Base-by-base conservation (phyloP, 345 rosid genomes). In the Eucalyptus albens region DNA sequence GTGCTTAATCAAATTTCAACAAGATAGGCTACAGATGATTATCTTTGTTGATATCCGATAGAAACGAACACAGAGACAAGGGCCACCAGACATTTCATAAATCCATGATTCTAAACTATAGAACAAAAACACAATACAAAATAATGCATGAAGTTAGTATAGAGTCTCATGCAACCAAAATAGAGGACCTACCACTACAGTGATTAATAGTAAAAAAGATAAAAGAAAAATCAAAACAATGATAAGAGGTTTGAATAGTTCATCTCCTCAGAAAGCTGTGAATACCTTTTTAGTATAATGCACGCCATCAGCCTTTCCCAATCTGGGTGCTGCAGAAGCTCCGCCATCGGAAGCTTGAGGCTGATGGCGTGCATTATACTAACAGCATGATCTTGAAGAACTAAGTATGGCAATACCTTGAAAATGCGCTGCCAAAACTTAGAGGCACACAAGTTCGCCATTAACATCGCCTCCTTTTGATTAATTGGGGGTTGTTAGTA, bases 241-340 rank as follows among this genome's bases (percentile, higher is more conserved):
- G 40, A 67, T 8, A 8, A 15, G 50, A 47, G 40, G 40, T 67
- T 67, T 9, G 11, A 31, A 67, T 15, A 67, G 5, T 31, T n/a
- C 80, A 67, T 77, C 87, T 16, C 56, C 59, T 60, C 15, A 15
- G 69, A 85, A 65, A 24, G 9, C 60, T 37, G 40, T 2, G 17
- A 31, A 42, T 94, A 97, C 99, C 99, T 98, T 98, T 92, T 97
- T 98, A 91, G 95, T 95, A 93, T 93, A 96, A 90, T 93, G 96
- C 92, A 94, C 90, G 87, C 94, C 96, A 88, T 98, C 99, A 51
- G 88, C 94, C 93, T 96, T 98, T 87, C 94, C 94, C 77, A 94
- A 91, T 92, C 99, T 94, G 88, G 97, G 93, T 88, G 95, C 95
- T 88, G 97, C 92, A 91, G 98, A 93, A 53, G 92, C 93, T 88